Evolutionary conservation across 495 filamentous ascomycete species (phyloP), one percentile per base, ranked within the genome.

Genomic region (Astrothelium macrocarpum): DNA sequence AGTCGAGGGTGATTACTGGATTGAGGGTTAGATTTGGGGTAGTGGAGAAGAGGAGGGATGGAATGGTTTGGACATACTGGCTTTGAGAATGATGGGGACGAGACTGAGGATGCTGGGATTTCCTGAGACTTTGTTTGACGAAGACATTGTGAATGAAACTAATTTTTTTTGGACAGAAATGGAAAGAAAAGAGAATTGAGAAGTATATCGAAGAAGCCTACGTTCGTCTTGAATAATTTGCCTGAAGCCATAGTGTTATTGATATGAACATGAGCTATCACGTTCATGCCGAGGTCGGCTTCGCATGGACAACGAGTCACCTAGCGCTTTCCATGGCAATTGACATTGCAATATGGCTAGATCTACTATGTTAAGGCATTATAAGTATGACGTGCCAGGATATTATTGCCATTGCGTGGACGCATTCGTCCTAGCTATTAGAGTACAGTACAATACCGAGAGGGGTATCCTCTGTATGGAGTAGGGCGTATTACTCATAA

Each of bases 271-370:
- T 5, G 25, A n/a, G 0, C 20, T 56, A 29, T 56, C 49, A 56
- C 49, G 49, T 56, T 56, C 49, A 56, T 56, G 49, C 49, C 49
- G 49, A 56, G 49, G 49, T 56, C 25, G 49, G 16, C 12, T 28
- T 56, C 7, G 25, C 49, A 28, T 20, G 49, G 16, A 39, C 5
- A 11, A 25, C n/a, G n/a, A n/a, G n/a, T n/a, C n/a, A n/a, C 2
- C 20, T 56, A n/a, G 2, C 9, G 49, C 16, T 56, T 56, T 56
- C 23, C 49, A 9, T 5, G 49, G 25, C n/a, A 28, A n/a, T 56
- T 29, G 23, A 29, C 29, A 28, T 26, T 26, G 1, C 11, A 9
- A 16, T n/a, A 56, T 56, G 49, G 7, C 26, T 29, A 29, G 29
- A 49, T 20, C 43, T 9, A 4, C 43, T 49, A 14, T 39, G 34